Conservation (phyloP, 306 rosid species). For the Dicorynia guianensis region DNA sequence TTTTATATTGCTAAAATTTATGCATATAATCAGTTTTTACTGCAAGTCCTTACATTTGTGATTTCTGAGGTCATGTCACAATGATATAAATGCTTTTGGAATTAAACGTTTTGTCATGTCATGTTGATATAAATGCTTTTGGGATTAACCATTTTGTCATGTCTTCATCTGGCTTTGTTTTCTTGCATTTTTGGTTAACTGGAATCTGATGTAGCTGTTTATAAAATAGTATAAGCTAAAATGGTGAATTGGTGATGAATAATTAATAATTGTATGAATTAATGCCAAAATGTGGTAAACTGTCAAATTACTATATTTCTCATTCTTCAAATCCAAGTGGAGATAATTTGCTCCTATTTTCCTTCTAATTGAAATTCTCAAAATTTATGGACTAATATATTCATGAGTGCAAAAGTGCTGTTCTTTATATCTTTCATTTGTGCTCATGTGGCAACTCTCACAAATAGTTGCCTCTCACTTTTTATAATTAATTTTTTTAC, state of each 20-base stretch:
- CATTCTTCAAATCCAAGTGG: conserved; percentile 13
- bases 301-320: conserved; percentile 7
- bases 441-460: conserved; percentile 19
- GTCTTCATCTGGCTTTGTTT: conserved; percentile 15
- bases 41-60: conserved; percentile 7
- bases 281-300: conserved; percentile 11
- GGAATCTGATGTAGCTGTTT: conserved; percentile 27
- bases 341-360: conserved; percentile 22
- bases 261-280: background rate
- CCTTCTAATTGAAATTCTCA: conserved; percentile 21
- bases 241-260: background rate
- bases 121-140: conserved; percentile 38
- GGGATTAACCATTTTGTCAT: conserved; percentile 35
- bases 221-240: conserved; percentile 4
- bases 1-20: conserved; percentile 11
- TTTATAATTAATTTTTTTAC: conserved; percentile 15
- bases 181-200: conserved; percentile 25
- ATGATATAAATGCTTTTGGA: conserved; percentile 35
- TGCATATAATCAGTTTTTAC: conserved; percentile 37
- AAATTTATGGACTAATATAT: conserved; percentile 24
- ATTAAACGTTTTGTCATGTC: conserved; percentile 33
- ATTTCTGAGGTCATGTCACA: conserved; percentile 23
- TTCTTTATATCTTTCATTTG: conserved; percentile 20
- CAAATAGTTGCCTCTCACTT: conserved; percentile 25
- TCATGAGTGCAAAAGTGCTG: conserved; percentile 21